Conservation (phyloP, 1,284 basidiomycete genomes). For the Cryptococcus sp. region DNA sequence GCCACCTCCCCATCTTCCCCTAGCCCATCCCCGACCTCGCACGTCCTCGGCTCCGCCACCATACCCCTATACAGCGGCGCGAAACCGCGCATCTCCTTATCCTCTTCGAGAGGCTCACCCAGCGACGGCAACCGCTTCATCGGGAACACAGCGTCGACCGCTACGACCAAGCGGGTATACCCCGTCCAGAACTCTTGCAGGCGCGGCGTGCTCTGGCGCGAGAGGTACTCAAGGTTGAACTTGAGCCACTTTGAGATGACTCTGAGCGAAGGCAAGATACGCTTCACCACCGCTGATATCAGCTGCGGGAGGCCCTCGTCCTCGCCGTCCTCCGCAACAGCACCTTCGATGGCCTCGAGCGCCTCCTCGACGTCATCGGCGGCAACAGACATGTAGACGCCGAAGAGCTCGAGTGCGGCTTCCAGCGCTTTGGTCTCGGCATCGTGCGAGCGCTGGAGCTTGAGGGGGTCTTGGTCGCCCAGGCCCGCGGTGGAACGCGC, state of each 20-base stretch:
- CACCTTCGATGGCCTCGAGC: conserved; percentile 34
- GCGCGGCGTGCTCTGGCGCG: conserved; percentile 15
- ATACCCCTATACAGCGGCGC: conserved; percentile 65
- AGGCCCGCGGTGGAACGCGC: conserved; percentile 55
- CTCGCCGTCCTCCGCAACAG: conserved; percentile 48
- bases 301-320: conserved; percentile 59
- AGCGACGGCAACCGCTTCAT: conserved; percentile 62
- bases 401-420: conserved; percentile 70
- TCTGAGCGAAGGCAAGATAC: conserved; percentile 80
- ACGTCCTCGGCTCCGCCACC: background rate
- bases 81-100: conserved; percentile 84
- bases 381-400: conserved; percentile 65
- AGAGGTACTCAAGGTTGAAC: conserved; percentile 70
- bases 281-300: conserved; percentile 79
- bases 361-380: conserved; percentile 53
- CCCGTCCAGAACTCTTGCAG: conserved; percentile 62
- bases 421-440: conserved; percentile 67
- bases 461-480: conserved; percentile 12
- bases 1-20: conserved; percentile 13
- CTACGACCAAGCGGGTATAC: conserved; percentile 66
- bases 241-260: conserved; percentile 86
- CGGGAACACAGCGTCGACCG: conserved; percentile 69
- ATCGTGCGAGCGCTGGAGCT: conserved; percentile 29
- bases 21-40: conserved; percentile 20
- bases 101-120: conserved; percentile 76